These are phyloP conservation scores for Elongisporangium anandrum DNA, from an alignment of 352 stramenopile species.

Conservation along the genomic window DNA sequence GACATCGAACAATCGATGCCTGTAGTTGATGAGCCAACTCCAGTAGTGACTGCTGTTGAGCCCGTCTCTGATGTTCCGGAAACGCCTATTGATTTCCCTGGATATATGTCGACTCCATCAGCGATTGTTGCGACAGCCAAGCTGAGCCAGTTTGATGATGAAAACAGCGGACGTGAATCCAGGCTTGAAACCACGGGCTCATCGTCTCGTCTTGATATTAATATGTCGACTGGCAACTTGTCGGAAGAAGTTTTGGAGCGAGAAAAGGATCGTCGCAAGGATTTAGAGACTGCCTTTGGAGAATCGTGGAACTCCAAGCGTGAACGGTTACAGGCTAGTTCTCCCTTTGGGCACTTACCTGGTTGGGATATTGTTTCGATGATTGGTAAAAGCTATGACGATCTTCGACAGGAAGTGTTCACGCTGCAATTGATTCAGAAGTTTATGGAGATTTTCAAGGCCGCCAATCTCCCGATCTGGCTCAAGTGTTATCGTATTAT, in stretches of 20 bases:
- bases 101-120: constrained; percentile 51
- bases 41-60: background rate
- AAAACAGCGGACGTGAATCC: constrained; percentile 4
- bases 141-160: constrained; percentile 19
- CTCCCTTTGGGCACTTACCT: constrained; percentile 80
- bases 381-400: constrained; percentile 99
- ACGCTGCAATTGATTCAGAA: constrained; percentile 97
- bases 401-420: constrained; percentile 99
- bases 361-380: constrained; percentile 95
- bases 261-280: constrained; percentile 74
- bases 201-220: constrained; percentile 42
- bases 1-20: constrained; percentile 8
- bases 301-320: constrained; percentile 96
- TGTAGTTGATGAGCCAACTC: background rate
- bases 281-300: constrained; percentile 89
- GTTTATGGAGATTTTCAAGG: constrained; percentile 96
- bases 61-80: constrained; percentile 30
- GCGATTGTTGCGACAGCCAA: constrained; percentile 13
- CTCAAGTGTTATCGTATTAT: constrained; percentile 97
- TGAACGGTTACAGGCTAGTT: constrained; percentile 83
- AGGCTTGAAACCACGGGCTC: background rate
- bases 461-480: constrained; percentile 93
- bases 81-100: constrained; percentile 59
- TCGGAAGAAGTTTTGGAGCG: constrained; percentile 77
- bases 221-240: constrained; percentile 49